Evolutionary conservation across 306 rosid species (phyloP).

Genomic region (Astragalus glycyphyllos): DNA sequence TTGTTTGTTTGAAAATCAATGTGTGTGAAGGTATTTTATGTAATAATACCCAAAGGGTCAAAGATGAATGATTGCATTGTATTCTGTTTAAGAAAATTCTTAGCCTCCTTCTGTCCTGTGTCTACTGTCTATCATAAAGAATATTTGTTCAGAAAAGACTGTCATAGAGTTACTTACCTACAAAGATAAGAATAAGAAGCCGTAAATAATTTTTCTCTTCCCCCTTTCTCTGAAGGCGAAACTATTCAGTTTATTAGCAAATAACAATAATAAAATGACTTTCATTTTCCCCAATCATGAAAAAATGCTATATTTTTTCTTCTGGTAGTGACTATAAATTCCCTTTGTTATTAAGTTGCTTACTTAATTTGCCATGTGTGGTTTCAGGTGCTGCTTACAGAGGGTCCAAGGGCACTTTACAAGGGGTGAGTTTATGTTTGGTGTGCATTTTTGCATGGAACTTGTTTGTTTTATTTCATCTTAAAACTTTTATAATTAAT

Average conservation of each 20-base stretch:
- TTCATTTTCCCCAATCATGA: conserved; percentile 3
- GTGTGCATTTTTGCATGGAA: conserved; percentile 22
- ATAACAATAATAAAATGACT: background rate
- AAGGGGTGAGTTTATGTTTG: conserved; percentile 78
- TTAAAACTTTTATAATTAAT: conserved; percentile 1
- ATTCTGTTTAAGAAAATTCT: conserved; percentile 32
- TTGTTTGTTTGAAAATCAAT: conserved; percentile 21
- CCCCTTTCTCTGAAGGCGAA: conserved; percentile 13
- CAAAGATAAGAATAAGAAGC: conserved; percentile 23
- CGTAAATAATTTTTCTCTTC: background rate
- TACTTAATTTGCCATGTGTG: conserved; percentile 26
- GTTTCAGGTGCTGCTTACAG: conserved; percentile 77
- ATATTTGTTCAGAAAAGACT: conserved; percentile 3
- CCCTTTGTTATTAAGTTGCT: conserved; percentile 14
- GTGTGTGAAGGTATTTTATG: conserved; percentile 9
- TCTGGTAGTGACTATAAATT: background rate
- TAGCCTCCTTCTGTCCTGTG: background rate
- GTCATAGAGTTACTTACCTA: conserved; percentile 8
- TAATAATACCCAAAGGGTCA: conserved; percentile 6
- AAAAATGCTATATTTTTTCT: background rate
- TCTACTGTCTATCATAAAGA: conserved; percentile 16
- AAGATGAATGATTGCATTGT: conserved; percentile 30
- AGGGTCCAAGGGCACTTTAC: conserved; percentile 93
- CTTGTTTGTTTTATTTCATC: conserved; percentile 35
- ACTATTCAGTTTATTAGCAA: background rate